A percentile compares a stretch with the other conserved stretches of the same genome.
Evolutionary conservation across 2,329 filamentous ascomycete species (phyloP).

Genomic region (Pyrenochaeta sp.): DNA sequence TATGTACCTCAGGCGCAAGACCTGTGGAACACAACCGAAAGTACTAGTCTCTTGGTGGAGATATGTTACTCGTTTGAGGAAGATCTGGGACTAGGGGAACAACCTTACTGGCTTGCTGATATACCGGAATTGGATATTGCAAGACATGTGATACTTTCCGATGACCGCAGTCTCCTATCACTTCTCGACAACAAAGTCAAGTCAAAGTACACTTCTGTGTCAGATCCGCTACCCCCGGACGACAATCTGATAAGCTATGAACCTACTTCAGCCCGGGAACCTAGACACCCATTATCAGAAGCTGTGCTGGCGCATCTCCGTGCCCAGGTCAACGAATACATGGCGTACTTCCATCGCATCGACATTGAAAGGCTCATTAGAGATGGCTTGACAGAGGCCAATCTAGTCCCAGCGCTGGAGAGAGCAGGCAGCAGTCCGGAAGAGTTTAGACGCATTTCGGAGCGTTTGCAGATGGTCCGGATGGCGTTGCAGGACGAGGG

Average conservation of each 20-base stretch:
- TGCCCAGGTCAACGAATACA: slow-evolving; percentile 31
- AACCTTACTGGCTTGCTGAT: slow-evolving; percentile 41
- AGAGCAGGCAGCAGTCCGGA: slow-evolving; percentile 28
- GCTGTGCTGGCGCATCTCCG: slow-evolving; percentile 26
- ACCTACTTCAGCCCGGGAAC: slow-evolving; percentile 2
- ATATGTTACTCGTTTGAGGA: slow-evolving; percentile 63
- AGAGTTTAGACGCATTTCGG: slow-evolving; percentile 38
- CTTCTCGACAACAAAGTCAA: slow-evolving; percentile 73
- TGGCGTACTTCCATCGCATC: slow-evolving; percentile 37
- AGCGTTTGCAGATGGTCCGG: slow-evolving; percentile 28
- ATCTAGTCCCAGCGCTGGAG: slow-evolving; percentile 26
- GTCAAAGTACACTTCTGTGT: slow-evolving; percentile 64
- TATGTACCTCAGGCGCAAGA: slow-evolving; percentile 81
- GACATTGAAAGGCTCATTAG: slow-evolving; percentile 28
- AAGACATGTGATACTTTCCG: slow-evolving; percentile 79
- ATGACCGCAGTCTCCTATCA: slow-evolving; percentile 73
- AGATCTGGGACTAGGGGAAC: slow-evolving; percentile 28
- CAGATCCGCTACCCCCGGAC: slow-evolving; percentile 80
- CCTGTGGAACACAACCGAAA: slow-evolving; percentile 83
- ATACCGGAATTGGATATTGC: slow-evolving; percentile 62
- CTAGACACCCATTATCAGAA: slow-evolving; percentile 3
- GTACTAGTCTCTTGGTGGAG: slow-evolving; percentile 71
- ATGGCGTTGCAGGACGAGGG: slow-evolving; percentile 32
- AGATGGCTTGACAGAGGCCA: slow-evolving; percentile 24
- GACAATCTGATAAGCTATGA: slow-evolving; percentile 47